Evolutionary conservation across 2,329 filamentous ascomycete species (phyloP), one percentile per base, ranked within the genome.

Genomic region (Boeremia lycopersici): DNA sequence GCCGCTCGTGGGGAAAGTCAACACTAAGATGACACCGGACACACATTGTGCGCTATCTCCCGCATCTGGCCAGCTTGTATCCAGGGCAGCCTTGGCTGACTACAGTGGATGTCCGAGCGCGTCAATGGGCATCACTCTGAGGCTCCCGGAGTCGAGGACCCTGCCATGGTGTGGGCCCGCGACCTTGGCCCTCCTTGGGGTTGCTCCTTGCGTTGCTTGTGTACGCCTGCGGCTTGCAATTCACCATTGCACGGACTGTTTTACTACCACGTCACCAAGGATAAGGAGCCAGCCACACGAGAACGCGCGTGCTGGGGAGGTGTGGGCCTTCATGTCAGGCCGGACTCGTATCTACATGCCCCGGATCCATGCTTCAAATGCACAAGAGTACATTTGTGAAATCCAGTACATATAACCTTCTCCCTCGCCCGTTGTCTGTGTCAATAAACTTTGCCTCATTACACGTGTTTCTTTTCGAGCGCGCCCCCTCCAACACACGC

Each of bases 131-230:
- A 61, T 56, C 61, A 57, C 57, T 61, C 64, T 64, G 60, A 65
- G 40, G 57, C 60, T 50, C 60, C 67, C 68, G 62, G 68, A 69
- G 60, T 66, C 61, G 57, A 64, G 58, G 52, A 51, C 59, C 63
- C 64, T 60, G 62, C 63, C 63, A 64, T 60, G 56, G 46, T 55
- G 60, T 67, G 63, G 62, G 63, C 54, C 49, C 51, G 43, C 19
- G 17, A 39, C 19, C 70, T 74, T 72, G 71, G 70, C 68, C 55
- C 17, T 49, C 63, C 70, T 73, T 73, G 66, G 70, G 25, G 31
- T 46, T 67, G 57, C 67, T 68, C 70, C 71, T 71, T 73, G 68
- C 65, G 60, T 70, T 72, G 68, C 70, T 73, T 73, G 70, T 72
- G 64, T 61, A 59, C 60, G 54, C 61, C 62, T 48, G 58, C 46